Conservation (phyloP, 805 yeast genomes). For the Geotrichum ghanense region DNA sequence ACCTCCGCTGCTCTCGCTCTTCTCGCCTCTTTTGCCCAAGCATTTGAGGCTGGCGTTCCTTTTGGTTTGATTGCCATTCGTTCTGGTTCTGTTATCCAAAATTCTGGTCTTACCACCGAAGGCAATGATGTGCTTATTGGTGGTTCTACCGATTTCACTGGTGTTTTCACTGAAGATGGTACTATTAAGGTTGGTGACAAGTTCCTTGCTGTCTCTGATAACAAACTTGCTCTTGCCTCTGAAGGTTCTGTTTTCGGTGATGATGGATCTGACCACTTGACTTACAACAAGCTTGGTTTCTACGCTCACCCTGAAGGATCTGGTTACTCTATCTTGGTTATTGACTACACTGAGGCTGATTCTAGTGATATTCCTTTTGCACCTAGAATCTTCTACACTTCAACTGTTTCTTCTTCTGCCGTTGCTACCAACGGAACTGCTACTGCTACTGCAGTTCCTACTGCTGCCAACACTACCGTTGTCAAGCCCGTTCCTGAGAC, state of each 20-base stretch:
- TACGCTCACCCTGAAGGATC: background rate
- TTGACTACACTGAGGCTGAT: background rate
- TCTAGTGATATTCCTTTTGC: background rate
- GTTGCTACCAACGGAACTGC: background rate
- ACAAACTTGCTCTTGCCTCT: background rate
- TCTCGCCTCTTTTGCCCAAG: constrained; percentile 1
- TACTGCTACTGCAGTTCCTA: background rate
- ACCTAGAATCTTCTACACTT: background rate
- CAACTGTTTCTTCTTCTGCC: background rate
- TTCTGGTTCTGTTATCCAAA: constrained; percentile 3
- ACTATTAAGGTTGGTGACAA: background rate
- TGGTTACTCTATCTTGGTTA: background rate
- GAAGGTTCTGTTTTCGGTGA: background rate
- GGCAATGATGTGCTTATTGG: background rate
- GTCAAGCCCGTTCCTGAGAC: background rate
- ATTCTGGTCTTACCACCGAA: background rate
- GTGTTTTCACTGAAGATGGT: background rate
- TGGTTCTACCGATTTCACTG: background rate
- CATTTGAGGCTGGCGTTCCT: constrained; percentile 2
- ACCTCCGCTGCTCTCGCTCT: constrained; percentile 2
- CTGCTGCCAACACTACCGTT: background rate
- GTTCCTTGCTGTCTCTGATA: background rate
- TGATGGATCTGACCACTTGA: background rate
- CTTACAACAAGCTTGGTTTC: background rate
- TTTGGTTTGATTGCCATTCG: constrained; percentile 4